phyloP scores from a whole-genome alignment of 2,329 filamentous ascomycete species.

The Aspergillus pseudoviridinutans region DNA sequence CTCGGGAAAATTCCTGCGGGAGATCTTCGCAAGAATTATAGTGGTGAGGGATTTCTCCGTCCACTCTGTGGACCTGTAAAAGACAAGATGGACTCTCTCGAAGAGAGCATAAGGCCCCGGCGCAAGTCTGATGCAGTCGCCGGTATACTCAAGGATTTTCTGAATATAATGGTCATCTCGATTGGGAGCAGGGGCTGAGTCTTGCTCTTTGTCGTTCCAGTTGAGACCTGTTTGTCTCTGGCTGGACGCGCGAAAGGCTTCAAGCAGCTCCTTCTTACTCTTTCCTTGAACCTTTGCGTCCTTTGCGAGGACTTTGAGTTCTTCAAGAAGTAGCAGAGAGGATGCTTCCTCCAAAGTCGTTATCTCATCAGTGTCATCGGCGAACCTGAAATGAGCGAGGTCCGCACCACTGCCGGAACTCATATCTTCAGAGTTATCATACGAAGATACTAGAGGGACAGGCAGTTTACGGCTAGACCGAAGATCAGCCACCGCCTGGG shows the following conservation, averaged over 20 bases:
- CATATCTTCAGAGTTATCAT: slow-evolving; percentile 46
- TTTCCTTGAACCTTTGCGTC: slow-evolving; percentile 83
- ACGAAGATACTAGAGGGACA: slow-evolving; percentile 24
- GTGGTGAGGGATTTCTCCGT: slow-evolving; percentile 94
- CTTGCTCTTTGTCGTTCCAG: slow-evolving; percentile 51
- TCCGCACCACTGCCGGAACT: slow-evolving; percentile 45
- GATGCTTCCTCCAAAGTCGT: slow-evolving; percentile 78
- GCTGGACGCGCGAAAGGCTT: slow-evolving; percentile 69
- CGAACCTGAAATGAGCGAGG: slow-evolving; percentile 68
- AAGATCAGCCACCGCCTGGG: slow-evolving; percentile 61
- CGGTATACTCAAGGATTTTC: slow-evolving; percentile 73
- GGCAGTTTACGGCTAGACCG: slow-evolving; percentile 59
- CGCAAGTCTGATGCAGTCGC: slow-evolving; percentile 79
- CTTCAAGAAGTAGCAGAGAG: slow-evolving; percentile 75
- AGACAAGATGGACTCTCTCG: slow-evolving; percentile 90
- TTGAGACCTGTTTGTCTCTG: slow-evolving; percentile 71
- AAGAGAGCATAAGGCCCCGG: slow-evolving; percentile 72
- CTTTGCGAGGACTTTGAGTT: slow-evolving; percentile 78
- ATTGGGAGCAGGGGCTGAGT: slow-evolving; percentile 50
- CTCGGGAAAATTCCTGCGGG: slow-evolving; percentile 77
- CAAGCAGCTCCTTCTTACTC: slow-evolving; percentile 76
- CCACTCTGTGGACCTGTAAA: slow-evolving; percentile 95
- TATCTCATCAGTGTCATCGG: slow-evolving; percentile 73
- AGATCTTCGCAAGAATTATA: slow-evolving; percentile 89
- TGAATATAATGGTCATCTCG: slow-evolving; percentile 69